Evolutionary conservation across 129 eudicot genomes (phyloP).

Genomic region (Scalesia atractyloides): DNA sequence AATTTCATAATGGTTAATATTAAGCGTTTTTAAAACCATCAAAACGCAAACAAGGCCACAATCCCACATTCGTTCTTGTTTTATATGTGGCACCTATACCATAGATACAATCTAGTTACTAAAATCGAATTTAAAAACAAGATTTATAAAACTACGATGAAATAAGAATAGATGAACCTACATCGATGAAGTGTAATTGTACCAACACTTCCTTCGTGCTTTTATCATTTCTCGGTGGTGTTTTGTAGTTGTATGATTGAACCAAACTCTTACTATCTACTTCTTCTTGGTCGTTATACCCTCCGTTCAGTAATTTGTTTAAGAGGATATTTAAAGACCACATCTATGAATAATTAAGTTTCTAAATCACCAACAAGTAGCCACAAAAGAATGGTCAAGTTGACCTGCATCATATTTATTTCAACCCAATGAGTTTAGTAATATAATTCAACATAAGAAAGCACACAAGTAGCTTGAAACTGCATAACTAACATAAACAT

Average conservation of each 20-base stretch:
- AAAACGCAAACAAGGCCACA: slow-evolving; percentile 94
- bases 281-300: slow-evolving; percentile 40
- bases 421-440: slow-evolving; percentile 18
- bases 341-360: slow-evolving; percentile 38
- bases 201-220: slow-evolving; percentile 37
- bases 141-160: background rate
- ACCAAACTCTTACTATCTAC: slow-evolving; percentile 28
- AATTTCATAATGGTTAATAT: slow-evolving; percentile 44
- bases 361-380: slow-evolving; percentile 14
- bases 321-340: slow-evolving; percentile 67
- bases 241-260: slow-evolving; percentile 42
- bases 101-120: slow-evolving; percentile 5
- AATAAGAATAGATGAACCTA: slow-evolving; percentile 31
- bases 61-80: slow-evolving; percentile 82
- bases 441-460: background rate
- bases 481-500: background rate
- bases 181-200: slow-evolving; percentile 53
- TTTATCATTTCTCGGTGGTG: slow-evolving; percentile 34
- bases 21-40: slow-evolving; percentile 73
- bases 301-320: slow-evolving; percentile 62
- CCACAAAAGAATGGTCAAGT: slow-evolving; percentile 9
- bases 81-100: slow-evolving; percentile 75
- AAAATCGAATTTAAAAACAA: background rate
- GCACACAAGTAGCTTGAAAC: slow-evolving; percentile 4
- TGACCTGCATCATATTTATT: slow-evolving; percentile 16